A percentile compares a stretch with the other conserved stretches of the same genome.
These are phyloP conservation scores for Hansenula lynferdii DNA, from an alignment of 1,139 yeast species.

Conservation along the genomic window DNA sequence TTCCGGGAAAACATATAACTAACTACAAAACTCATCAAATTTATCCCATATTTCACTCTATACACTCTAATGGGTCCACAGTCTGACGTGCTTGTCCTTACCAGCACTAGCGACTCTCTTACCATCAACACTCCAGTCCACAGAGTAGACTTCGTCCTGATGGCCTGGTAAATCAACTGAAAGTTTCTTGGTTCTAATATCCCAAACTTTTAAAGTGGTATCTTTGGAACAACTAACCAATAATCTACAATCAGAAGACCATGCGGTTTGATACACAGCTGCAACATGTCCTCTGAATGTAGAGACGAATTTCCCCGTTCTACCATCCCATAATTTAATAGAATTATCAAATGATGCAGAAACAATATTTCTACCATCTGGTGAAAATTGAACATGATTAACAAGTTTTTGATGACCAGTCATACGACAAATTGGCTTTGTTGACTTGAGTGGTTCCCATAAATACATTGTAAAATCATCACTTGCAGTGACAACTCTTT, in stretches of 20 bases:
- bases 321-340: constrained; percentile 93
- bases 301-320: constrained; percentile 83
- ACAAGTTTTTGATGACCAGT: constrained; percentile 97
- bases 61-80: constrained; percentile 80
- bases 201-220: constrained; percentile 97
- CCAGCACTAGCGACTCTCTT: constrained; percentile 93
- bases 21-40: neutral
- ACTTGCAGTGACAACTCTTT: constrained; percentile 88
- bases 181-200: constrained; percentile 76
- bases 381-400: constrained; percentile 92
- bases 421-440: constrained; percentile 87
- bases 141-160: constrained; percentile 92
- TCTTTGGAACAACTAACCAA: constrained; percentile 94
- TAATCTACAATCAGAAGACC: constrained; percentile 94
- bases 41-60: neutral
- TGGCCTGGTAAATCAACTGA: constrained; percentile 94
- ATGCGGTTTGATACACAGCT: constrained; percentile 96
- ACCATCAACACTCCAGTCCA: constrained; percentile 98
- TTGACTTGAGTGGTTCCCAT: constrained; percentile 85
- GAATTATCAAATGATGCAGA: constrained; percentile 96
- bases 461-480: constrained; percentile 98
- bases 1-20: constrained; percentile 8
- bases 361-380: constrained; percentile 88
- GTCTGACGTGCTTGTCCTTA: constrained; percentile 86
- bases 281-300: constrained; percentile 98